Base-by-base conservation (phyloP, 2,329 filamentous ascomycete genomes). In the Neofusicoccum laricinum region DNA sequence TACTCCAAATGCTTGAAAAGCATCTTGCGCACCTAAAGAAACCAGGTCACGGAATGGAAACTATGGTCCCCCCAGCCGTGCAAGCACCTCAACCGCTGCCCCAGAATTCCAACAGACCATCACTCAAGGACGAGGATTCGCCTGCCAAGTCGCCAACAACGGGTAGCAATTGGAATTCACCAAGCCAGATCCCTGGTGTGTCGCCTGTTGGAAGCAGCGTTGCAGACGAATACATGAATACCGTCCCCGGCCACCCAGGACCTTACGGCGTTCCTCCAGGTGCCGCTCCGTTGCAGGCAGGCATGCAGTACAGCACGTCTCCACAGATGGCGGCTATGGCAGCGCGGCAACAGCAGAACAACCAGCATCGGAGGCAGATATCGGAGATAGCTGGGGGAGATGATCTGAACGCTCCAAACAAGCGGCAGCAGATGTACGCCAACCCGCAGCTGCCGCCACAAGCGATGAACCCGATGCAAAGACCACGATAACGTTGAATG, bases 11-110 rank as follows among this genome's bases (percentile, higher is more conserved):
- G 79, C 84, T 99, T 34, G 91, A 95, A 77, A 96, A 94, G 73
- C 92, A 97, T 73, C 82, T 98, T 57, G 85, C 87, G n/a, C 90
- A 93, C 73, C 83, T 97, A 66, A 88, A 96, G 73, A 92, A 92
- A 72, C 85, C 87, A 65, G 55, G 68, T 19, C 68, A 71, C 4
- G 72, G 69, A 66, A 77, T 76, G 51, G 77, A 80, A 0, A 73
- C 74, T 7, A 83, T 86, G 75, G 84, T 84, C n/a, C 79, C 80
- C 1, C 80, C 82, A 15, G 64, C 69, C 10, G 68, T 77, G 19
- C 69, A 76, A 21, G 79, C 82, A 34, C 78, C 81, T 2, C 45
- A 82, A 40, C 78, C 81, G 1, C 34, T 64, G 7, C 53, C 53
- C n/a, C 63, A 59, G 17, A 59, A 45, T 14, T 84, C 82, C 5